Percentiles rank a stretch among this genome's conserved stretches.
phyloP scores from a whole-genome alignment of 2,329 filamentous ascomycete species.

The Ustilaginoidea virens region DNA sequence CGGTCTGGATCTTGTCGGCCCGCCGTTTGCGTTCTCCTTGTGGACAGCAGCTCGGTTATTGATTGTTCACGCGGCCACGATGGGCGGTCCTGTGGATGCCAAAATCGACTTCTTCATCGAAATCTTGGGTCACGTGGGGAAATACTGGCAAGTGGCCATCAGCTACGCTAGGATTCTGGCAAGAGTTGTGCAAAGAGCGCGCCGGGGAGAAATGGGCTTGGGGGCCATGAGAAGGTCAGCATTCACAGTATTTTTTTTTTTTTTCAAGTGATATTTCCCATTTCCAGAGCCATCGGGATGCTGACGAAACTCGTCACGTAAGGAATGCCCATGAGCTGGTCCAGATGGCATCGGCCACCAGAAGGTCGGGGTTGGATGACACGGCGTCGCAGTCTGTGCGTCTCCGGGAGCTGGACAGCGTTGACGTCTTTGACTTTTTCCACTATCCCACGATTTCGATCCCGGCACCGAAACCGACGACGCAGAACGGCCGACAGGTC shows the following conservation, averaged over 20 bases:
- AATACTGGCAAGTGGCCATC: constrained; percentile 27
- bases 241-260: background rate
- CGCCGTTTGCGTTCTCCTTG: constrained; percentile 27
- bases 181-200: constrained; percentile 20
- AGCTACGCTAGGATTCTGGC: constrained; percentile 25
- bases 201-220: constrained; percentile 21
- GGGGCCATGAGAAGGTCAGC: constrained; percentile 24
- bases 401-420: constrained; percentile 24
- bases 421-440: constrained; percentile 30
- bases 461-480: constrained; percentile 2
- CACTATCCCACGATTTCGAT: constrained; percentile 22
- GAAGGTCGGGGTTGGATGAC: constrained; percentile 21
- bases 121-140: constrained; percentile 23
- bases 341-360: constrained; percentile 18
- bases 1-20: constrained; percentile 25
- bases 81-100: constrained; percentile 19
- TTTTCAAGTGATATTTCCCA: too few species aligned
- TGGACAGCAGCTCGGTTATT: constrained; percentile 27
- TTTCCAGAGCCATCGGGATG: too few species aligned
- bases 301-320: background rate
- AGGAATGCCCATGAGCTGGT: constrained; percentile 25
- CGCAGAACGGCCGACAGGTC: constrained; percentile 11
- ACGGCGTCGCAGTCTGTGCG: constrained; percentile 23
- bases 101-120: constrained; percentile 28
- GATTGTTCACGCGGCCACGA: constrained; percentile 24